Conservation (phyloP, 148 eudicot genomes). For the Amaranthus hypochondriacus region DNA sequence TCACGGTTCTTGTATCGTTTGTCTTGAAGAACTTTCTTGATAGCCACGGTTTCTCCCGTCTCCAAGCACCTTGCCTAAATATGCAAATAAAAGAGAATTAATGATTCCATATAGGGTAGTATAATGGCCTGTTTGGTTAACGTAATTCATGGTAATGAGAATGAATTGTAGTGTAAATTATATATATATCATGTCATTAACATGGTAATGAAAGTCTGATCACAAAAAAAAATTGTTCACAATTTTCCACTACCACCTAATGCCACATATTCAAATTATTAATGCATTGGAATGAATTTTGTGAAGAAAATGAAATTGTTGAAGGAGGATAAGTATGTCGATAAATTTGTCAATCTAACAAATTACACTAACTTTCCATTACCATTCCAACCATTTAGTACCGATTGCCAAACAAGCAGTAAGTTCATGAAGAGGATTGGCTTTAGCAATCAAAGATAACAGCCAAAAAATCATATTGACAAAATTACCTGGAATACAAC, state of each 20-base stretch:
- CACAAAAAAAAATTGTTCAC: not conserved
- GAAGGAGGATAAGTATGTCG: too few relatives aligned
- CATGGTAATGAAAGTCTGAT: not conserved
- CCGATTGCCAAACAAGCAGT: too few relatives aligned
- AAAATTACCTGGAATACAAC: conserved; percentile 71
- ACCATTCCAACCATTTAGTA: too few relatives aligned
- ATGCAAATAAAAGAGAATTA: not conserved
- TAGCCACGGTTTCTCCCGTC: conserved; percentile 72
- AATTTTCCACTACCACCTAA: too few relatives aligned
- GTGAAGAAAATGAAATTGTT: too few relatives aligned
- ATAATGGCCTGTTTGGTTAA: too few relatives aligned
- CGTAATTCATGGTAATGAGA: too few relatives aligned
- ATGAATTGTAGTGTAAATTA: too few relatives aligned
- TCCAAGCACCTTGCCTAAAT: conserved; percentile 69
- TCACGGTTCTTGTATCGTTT: conserved; percentile 87
- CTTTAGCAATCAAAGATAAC: conserved; percentile 2
- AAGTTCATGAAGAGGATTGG: not conserved
- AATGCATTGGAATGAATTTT: too few relatives aligned
- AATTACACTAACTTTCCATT: too few relatives aligned
- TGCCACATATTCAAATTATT: too few relatives aligned
- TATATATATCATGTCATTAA: not conserved
- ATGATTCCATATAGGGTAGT: not conserved
- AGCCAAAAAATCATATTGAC: not conserved
- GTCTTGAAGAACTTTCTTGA: conserved; percentile 77
- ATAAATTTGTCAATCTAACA: too few relatives aligned